These are phyloP conservation scores for Jaenimonas drosophilae DNA, from an alignment of 208 protist species.

Conservation along the genomic window DNA sequence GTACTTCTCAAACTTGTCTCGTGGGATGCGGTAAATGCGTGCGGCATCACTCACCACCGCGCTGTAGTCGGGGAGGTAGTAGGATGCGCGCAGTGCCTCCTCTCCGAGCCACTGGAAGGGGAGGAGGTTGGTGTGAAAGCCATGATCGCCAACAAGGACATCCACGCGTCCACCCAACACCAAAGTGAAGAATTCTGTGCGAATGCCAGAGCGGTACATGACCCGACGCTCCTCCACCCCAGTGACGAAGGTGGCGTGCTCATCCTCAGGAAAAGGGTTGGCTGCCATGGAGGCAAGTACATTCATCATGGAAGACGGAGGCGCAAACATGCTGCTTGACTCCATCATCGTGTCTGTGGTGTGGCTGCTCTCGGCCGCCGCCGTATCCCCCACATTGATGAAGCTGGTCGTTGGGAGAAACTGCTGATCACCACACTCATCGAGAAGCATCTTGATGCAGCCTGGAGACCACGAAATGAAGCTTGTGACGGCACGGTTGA, in stretches of 20 bases:
- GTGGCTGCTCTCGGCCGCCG: neutral
- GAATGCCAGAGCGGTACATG: conserved; percentile 52
- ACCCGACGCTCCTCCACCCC: conserved; percentile 31
- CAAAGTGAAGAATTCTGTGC: conserved; percentile 45
- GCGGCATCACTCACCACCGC: conserved; percentile 54
- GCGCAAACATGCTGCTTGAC: neutral
- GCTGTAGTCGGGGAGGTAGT: conserved; percentile 72
- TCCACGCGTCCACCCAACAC: conserved; percentile 69
- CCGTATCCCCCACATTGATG: too few relatives aligned
- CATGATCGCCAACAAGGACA: conserved; percentile 42
- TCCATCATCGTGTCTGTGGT: neutral
- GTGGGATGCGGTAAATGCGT: conserved; percentile 55
- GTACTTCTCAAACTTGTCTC: conserved; percentile 49
- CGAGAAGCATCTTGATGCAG: conserved; percentile 76
- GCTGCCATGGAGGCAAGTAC: too few relatives aligned
- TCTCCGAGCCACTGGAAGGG: conserved; percentile 70
- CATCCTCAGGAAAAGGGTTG: too few relatives aligned
- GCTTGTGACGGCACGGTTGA: conserved; percentile 42
- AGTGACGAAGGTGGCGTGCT: neutral
- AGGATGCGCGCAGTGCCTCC: conserved; percentile 45
- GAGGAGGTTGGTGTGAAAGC: conserved; percentile 32
- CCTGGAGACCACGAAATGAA: conserved; percentile 61
- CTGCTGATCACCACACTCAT: conserved; percentile 64
- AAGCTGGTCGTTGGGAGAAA: conserved; percentile 18
- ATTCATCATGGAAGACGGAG: too few relatives aligned